Conservation (phyloP, 2,329 filamentous ascomycete genomes). For the Parafenestella ontariensis region DNA sequence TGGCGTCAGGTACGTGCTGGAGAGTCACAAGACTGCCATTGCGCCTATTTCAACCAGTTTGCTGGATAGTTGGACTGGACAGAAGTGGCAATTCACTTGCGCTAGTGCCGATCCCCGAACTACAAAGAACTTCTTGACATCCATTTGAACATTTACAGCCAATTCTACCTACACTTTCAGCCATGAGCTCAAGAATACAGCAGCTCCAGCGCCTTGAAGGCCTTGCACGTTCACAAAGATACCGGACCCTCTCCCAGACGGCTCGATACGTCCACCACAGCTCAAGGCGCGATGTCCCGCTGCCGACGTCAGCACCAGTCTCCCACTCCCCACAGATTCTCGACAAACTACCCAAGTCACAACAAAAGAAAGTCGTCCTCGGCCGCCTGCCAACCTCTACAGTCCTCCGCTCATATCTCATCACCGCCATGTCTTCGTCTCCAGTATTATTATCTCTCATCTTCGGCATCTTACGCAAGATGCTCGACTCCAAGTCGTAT, state of each 20-base stretch:
- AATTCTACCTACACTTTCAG: constrained; percentile 4
- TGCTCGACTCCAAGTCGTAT: constrained; percentile 72
- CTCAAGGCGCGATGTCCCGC: constrained; percentile 38
- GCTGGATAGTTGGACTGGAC: neutral
- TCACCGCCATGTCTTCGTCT: constrained; percentile 74
- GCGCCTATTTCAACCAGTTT: neutral
- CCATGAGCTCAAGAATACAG: constrained; percentile 32
- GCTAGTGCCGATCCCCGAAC: neutral
- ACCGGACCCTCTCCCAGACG: constrained; percentile 25
- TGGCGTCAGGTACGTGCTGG: constrained; percentile 17
- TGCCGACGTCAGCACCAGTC: constrained; percentile 28
- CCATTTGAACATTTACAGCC: neutral
- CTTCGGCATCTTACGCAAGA: constrained; percentile 69
- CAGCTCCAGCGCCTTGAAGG: constrained; percentile 32
- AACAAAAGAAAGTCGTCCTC: constrained; percentile 53
- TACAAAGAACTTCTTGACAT: neutral
- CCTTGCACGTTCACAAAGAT: constrained; percentile 26
- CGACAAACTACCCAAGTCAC: constrained; percentile 18
- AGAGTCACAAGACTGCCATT: constrained; percentile 18
- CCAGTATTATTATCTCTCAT: constrained; percentile 73
- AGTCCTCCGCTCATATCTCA: constrained; percentile 72
- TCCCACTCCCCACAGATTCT: constrained; percentile 24
- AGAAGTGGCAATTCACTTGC: constrained; percentile 1
- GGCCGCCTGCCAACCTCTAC: constrained; percentile 71
- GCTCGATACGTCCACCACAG: constrained; percentile 41